Evolutionary conservation across 345 rosid genomes (phyloP).

Genomic region (Cardiospermum halicacabum): DNA sequence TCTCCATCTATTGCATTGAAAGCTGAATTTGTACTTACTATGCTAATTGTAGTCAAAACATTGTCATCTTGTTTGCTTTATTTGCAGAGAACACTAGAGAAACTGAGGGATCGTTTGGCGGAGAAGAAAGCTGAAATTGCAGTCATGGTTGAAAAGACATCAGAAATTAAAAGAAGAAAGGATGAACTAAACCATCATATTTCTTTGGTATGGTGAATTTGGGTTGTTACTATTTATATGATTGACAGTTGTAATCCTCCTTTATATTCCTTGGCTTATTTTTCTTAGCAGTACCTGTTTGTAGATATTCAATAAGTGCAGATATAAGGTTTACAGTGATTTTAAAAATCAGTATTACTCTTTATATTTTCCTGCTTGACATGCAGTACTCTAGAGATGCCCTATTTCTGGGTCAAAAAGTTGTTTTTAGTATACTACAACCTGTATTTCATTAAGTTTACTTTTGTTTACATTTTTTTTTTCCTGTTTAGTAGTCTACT

Average conservation of each 20-base stretch:
- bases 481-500: neutral
- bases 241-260: neutral
- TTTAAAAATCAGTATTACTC: neutral
- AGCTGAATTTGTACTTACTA: neutral
- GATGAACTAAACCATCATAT: slow-evolving; percentile 49
- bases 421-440: neutral
- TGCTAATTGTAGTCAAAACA: slow-evolving; percentile 4
- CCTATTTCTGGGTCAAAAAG: no score
- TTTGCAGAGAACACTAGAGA: slow-evolving; percentile 52
- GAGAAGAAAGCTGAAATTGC: slow-evolving; percentile 76
- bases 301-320: neutral
- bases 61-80: slow-evolving; percentile 12
- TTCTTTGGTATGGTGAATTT: slow-evolving; percentile 48
- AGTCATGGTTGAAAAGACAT: slow-evolving; percentile 57
- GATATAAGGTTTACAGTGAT: neutral
- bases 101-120: slow-evolving; percentile 38
- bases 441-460: neutral
- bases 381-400: neutral
- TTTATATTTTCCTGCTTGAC: neutral
- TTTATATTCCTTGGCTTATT: neutral
- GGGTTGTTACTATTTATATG: slow-evolving; percentile 9
- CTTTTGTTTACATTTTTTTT: neutral
- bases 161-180: slow-evolving; percentile 65
- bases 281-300: neutral
- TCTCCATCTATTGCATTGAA: neutral